Evolutionary conservation across 441 rosid species (phyloP), one percentile per base, ranked within the genome.

Genomic region (Bocquillonia castaneifolia): DNA sequence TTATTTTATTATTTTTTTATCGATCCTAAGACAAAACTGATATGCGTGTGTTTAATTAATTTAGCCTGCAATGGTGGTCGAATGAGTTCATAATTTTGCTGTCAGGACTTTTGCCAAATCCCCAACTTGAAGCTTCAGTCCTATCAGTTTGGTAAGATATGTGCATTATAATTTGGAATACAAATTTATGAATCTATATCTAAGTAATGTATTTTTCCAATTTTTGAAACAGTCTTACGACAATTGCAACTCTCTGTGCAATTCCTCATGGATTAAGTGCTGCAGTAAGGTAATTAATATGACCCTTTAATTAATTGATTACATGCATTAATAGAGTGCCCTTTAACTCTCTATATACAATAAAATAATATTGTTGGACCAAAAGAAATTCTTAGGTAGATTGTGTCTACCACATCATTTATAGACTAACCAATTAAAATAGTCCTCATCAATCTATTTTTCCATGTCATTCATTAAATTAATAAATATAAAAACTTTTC

Each of bases 191-290:
- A 36, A 10, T 36, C 10, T 36, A 36, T 36, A 36, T 36, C 10
- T 4, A 36, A 36, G 4, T 31, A 39, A 14, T 32, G 23, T 26
- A 31, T 10, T 58, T 14, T 34, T 32, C 17, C 26, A 28, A 42
- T 13, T 3, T n/a, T n/a, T n/a, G n/a, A 44, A 44, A 63, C 78
- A 87, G 89, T 72, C 84, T 85, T 52, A 71, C 74, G 54, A 79
- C 80, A 17, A 69, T 68, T 50, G 29, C 78, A 34, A 76, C 87
- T 2, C 83, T 84, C 18, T 84, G 77, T 55, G 45, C 81, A 18
- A 82, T 87, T 54, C 88, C 87, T 29, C 70, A 77, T 69, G 90
- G 93, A 50, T 64, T 85, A 3, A 72, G 84, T 12, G 93, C 87
- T 6, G 84, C 86, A 51, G 80, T 65, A 72, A 85, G 92, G 92